Percentiles rank a stretch among this genome's conserved stretches.
Conservation (phyloP, 768 basidiomycete species). For the Pulveroboletus frians region DNA sequence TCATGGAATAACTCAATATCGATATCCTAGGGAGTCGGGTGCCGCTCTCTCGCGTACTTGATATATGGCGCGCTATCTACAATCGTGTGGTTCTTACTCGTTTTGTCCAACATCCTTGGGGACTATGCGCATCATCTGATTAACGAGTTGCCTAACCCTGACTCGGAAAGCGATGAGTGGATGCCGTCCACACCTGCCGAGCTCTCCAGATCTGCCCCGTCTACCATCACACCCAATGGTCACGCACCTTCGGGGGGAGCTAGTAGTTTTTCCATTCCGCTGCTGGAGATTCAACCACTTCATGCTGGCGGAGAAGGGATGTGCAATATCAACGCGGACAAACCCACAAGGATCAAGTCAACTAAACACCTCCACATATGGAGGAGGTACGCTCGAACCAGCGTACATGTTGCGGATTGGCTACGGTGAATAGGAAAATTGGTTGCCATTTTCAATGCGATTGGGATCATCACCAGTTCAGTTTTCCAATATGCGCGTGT, state of each 20-base stretch:
- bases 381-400: not conserved
- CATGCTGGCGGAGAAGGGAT: not conserved
- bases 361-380: not conserved
- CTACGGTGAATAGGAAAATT: slow-evolving; percentile 26
- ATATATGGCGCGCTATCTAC: slow-evolving; percentile 29
- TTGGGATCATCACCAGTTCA: slow-evolving; percentile 22
- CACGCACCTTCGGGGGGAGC: not conserved
- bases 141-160: not conserved
- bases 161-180: not conserved
- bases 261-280: not conserved
- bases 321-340: not conserved
- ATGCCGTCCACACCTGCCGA: not conserved
- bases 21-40: slow-evolving; percentile 27
- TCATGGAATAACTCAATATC: not conserved
- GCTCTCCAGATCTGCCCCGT: not conserved
- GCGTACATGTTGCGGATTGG: slow-evolving; percentile 3
- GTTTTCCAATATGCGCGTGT: slow-evolving; percentile 28
- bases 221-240: not conserved
- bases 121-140: slow-evolving; percentile 14
- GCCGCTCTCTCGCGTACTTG: slow-evolving; percentile 31
- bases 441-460: slow-evolving; percentile 27
- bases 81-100: slow-evolving; percentile 26
- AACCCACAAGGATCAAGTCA: not conserved
- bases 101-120: slow-evolving; percentile 26
- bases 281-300: not conserved